Percentiles rank a stretch among this genome's conserved stretches.
These are phyloP conservation scores for Austroboletus eburneus DNA, from an alignment of 768 basidiomycete species.

Conservation along the genomic window DNA sequence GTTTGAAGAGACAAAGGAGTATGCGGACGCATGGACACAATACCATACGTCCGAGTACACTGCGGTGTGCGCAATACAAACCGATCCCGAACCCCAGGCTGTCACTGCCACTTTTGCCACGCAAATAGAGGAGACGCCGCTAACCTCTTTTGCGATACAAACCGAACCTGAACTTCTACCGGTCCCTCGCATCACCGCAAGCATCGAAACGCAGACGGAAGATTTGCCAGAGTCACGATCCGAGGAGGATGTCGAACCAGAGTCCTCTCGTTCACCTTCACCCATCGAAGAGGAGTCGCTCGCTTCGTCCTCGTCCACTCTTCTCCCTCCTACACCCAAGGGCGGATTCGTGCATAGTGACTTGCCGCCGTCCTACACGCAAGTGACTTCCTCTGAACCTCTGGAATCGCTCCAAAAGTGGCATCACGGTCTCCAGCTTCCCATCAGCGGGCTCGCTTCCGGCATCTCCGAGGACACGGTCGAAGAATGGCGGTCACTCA, in stretches of 20 bases:
- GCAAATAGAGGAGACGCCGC: constrained; percentile 48
- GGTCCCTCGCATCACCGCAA: constrained; percentile 31
- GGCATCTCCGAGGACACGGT: constrained; percentile 63
- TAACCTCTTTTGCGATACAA: constrained; percentile 32
- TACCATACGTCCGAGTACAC: constrained; percentile 57
- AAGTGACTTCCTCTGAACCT: constrained; percentile 48
- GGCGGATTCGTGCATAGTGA: constrained; percentile 41
- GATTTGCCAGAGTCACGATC: constrained; percentile 33
- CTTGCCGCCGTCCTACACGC: constrained; percentile 71
- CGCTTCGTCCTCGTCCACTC: constrained; percentile 71
- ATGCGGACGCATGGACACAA: constrained; percentile 69
- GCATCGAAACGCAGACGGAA: constrained; percentile 66
- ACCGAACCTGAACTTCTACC: constrained; percentile 36
- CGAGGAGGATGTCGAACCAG: constrained; percentile 28
- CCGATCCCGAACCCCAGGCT: constrained; percentile 53
- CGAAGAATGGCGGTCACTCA: constrained; percentile 77
- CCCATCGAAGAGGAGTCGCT: constrained; percentile 49
- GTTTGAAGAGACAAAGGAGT: constrained; percentile 66
- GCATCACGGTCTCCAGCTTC: constrained; percentile 56
- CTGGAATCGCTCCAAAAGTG: constrained; percentile 63
- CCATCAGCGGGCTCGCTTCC: constrained; percentile 39
- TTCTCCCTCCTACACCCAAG: constrained; percentile 67
- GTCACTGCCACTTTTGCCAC: constrained; percentile 43
- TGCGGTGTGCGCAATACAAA: constrained; percentile 49
- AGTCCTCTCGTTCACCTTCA: constrained; percentile 42